Percentiles rank a stretch among this genome's conserved stretches.
Evolutionary conservation across 2,329 filamentous ascomycete genomes (phyloP).

Genomic region (Ophiostoma pallidulum): DNA sequence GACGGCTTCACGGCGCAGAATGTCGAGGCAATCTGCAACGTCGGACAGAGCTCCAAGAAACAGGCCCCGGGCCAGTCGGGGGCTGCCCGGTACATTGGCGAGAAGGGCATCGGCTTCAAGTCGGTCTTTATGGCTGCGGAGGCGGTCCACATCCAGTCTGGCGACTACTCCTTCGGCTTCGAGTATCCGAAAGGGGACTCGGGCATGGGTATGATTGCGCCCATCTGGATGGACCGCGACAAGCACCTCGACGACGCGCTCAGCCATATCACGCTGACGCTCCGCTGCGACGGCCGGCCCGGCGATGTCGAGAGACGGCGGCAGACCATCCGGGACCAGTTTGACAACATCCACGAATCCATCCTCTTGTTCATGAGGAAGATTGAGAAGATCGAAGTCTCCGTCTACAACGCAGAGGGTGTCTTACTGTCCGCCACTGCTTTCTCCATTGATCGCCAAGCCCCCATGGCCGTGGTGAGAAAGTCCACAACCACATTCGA

Average conservation of each 20-base stretch:
- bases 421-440: background rate
- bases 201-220: slow-evolving; percentile 43
- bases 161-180: slow-evolving; percentile 36
- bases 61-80: slow-evolving; percentile 18
- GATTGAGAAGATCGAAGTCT: slow-evolving; percentile 25
- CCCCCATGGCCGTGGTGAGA: background rate
- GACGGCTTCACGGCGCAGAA: slow-evolving; percentile 34
- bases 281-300: slow-evolving; percentile 23
- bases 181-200: slow-evolving; percentile 28
- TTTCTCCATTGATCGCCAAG: background rate
- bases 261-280: slow-evolving; percentile 31
- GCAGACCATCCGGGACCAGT: slow-evolving; percentile 24
- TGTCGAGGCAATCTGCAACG: slow-evolving; percentile 35
- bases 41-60: slow-evolving; percentile 37
- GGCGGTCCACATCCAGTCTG: slow-evolving; percentile 36
- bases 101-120: slow-evolving; percentile 44
- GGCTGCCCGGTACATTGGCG: slow-evolving; percentile 34
- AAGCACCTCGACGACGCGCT: slow-evolving; percentile 12
- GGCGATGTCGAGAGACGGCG: slow-evolving; percentile 14
- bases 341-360: slow-evolving; percentile 29
- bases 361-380: slow-evolving; percentile 36
- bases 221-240: slow-evolving; percentile 28
- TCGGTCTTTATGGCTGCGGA: slow-evolving; percentile 39
- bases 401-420: slow-evolving; percentile 19
- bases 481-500: background rate